Percentiles rank a stretch among this genome's conserved stretches.
These are phyloP conservation scores for Termitomyces sp. DNA, from an alignment of 1,284 basidiomycete genomes.

Conservation along the genomic window DNA sequence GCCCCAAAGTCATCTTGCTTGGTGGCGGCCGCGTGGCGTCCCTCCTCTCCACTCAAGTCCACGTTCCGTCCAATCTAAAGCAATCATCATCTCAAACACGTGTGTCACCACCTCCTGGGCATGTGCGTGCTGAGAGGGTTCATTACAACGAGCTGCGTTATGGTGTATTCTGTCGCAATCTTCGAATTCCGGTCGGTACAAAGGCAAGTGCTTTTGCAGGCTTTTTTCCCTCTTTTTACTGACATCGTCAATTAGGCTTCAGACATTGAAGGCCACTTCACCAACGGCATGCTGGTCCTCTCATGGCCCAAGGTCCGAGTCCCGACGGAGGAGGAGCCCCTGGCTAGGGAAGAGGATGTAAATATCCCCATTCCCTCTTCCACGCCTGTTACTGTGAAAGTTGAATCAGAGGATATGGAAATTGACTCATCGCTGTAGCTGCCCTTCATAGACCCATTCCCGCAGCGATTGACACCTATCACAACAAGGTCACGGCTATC, in stretches of 20 bases:
- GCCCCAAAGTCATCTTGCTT: constrained; percentile 10
- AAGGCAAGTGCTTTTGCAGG: constrained; percentile 32
- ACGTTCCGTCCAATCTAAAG: constrained; percentile 22
- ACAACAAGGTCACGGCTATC: neutral
- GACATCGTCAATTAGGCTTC: constrained; percentile 25
- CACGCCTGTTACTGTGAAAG: constrained; percentile 4
- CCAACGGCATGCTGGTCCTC: constrained; percentile 44
- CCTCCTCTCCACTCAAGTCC: constrained; percentile 6
- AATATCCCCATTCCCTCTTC: neutral
- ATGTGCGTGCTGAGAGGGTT: constrained; percentile 1
- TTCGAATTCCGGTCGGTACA: constrained; percentile 41
- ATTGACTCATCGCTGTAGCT: constrained; percentile 3
- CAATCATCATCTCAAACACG: neutral
- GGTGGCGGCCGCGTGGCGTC: constrained; percentile 10
- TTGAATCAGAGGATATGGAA: constrained; percentile 8
- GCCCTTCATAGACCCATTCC: neutral
- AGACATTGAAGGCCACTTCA: constrained; percentile 35
- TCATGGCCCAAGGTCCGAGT: constrained; percentile 38
- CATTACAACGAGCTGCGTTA: constrained; percentile 41
- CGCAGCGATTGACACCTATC: neutral
- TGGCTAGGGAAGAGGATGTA: neutral
- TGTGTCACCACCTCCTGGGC: neutral
- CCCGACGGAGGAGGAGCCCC: neutral
- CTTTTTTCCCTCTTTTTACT: constrained; percentile 15
- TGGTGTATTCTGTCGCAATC: constrained; percentile 42